Evolutionary conservation across 805 yeast species (phyloP).

Genomic region (Candida alai): DNA sequence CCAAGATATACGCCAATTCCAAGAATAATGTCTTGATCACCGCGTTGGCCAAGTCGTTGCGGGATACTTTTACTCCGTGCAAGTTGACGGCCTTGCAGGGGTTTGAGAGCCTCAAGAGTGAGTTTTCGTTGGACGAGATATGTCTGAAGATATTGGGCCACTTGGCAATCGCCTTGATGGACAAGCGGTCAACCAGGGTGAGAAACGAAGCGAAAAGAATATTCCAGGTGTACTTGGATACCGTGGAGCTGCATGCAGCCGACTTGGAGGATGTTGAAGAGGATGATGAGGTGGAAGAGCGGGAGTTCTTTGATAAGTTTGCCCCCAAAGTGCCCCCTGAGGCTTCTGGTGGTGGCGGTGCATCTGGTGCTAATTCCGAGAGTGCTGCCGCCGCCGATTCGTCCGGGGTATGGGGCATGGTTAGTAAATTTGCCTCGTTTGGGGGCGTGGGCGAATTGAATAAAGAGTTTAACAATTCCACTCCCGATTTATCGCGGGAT

Average conservation of each 20-base stretch:
- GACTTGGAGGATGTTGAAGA: constrained; percentile 31
- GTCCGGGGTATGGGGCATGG: constrained; percentile 35
- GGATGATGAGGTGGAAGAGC: constrained; percentile 35
- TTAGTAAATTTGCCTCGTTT: constrained; percentile 31
- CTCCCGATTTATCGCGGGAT: constrained; percentile 31
- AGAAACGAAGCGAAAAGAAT: constrained; percentile 68
- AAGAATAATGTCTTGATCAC: constrained; percentile 78
- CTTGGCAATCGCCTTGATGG: constrained; percentile 79
- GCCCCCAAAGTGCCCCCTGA: constrained; percentile 13
- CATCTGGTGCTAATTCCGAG: constrained; percentile 6
- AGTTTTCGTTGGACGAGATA: constrained; percentile 69
- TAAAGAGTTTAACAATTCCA: constrained; percentile 32
- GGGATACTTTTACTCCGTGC: constrained; percentile 74
- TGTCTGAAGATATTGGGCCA: constrained; percentile 80
- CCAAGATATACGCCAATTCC: constrained; percentile 48
- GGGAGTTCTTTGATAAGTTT: constrained; percentile 28
- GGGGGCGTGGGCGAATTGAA: constrained; percentile 30
- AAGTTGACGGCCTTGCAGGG: constrained; percentile 76
- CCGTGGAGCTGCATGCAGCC: constrained; percentile 37
- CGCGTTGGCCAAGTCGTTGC: constrained; percentile 78
- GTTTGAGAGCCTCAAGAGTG: constrained; percentile 57
- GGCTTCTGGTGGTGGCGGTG: constrained; percentile 3
- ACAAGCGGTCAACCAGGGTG: constrained; percentile 59
- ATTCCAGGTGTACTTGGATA: constrained; percentile 51
- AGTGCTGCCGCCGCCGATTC: constrained; percentile 12